Evolutionary conservation across 768 basidiomycete genomes (phyloP), one percentile per base, ranked within the genome.

Genomic region (Trametes sanguinea): DNA sequence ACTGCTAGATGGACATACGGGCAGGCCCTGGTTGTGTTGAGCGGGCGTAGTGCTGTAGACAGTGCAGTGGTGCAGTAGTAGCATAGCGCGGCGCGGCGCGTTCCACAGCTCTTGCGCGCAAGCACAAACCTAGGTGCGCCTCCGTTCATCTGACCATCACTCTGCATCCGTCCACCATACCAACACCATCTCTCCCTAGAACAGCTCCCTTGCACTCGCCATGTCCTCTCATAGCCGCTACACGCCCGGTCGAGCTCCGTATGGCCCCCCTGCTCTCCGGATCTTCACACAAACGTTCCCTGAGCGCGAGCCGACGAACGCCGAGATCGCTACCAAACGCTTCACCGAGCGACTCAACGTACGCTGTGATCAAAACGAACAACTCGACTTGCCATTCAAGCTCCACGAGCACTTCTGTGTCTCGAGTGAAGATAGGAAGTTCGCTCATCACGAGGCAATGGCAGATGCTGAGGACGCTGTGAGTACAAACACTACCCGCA

Each of bases 381-480:
- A 33, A 27, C 29, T 33, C 13, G 13, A 32, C 11, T 13, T 11
- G 48, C 29, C 29, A 35, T 13, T 33, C 7, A 13, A 11, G 27
- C 27, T 50, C 7, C 57, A 59, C 33, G 22, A 10, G 22, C 57
- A 59, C 46, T 59, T 59, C 48, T 48, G 37, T 16, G 17, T 37
- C 5, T 35, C 33, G 4, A 42, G 32, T 11, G 48, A 48, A 29
- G 57, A 59, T 43, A 33, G 57, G 22, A 6, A 42, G 11, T 44
- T 59, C 29, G 57, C 57, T 10, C 33, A 29, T 42, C 16, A 51
- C 13, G 57, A 59, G 32, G 57, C 46, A 8, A 51, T 59, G 33
- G 33, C 29, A n/a, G 57, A 59, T 43, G 51, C 51, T 42, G 47
- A 44, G 13, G 57, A 59, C 42, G 57, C 57, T 6, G 57, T 59